These are phyloP conservation scores for Yamadazyma songkhlaensis DNA, from an alignment of 1,139 yeast genomes.

Conservation along the genomic window DNA sequence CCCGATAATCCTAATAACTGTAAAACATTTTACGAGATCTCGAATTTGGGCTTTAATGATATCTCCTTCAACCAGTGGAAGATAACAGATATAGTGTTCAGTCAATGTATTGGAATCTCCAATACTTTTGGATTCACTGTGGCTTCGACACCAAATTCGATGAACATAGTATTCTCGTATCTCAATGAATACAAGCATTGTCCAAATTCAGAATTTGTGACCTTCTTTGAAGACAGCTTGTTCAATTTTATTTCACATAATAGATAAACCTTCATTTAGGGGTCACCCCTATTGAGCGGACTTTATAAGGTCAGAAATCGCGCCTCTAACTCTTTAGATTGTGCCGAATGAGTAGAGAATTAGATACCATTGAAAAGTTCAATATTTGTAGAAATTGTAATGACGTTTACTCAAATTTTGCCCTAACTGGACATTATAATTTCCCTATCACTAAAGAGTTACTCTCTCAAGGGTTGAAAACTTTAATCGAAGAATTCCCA, in stretches of 20 bases:
- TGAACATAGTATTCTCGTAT: constrained; percentile 21
- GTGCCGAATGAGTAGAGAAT: no score
- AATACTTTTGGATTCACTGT: constrained; percentile 20
- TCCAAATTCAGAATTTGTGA: constrained; percentile 1
- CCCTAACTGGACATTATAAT: constrained; percentile 24
- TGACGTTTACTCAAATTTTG: constrained; percentile 26
- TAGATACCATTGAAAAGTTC: constrained; percentile 18
- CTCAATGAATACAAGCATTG: constrained; percentile 13
- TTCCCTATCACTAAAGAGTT: constrained; percentile 13
- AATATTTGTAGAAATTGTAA: constrained; percentile 25
- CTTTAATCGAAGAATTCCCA: constrained; percentile 21
- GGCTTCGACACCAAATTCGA: constrained; percentile 20
- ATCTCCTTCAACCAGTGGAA: constrained; percentile 15
- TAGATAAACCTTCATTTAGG: no score
- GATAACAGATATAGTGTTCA: constrained; percentile 22
- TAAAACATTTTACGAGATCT: constrained; percentile 18
- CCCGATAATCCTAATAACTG: constrained; percentile 10
- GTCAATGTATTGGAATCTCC: constrained; percentile 23
- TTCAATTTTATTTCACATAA: no score
- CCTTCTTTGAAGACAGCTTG: not conserved
- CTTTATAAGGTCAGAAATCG: no score
- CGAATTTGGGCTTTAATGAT: constrained; percentile 24
- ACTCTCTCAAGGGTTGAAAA: constrained; percentile 24
- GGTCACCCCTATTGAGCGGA: no score
- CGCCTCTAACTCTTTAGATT: no score